A percentile compares a stretch with the other conserved stretches of the same genome.
These are phyloP conservation scores for Aspergillus transmontanensis DNA, from an alignment of 2,329 filamentous ascomycete genomes.

Conservation along the genomic window DNA sequence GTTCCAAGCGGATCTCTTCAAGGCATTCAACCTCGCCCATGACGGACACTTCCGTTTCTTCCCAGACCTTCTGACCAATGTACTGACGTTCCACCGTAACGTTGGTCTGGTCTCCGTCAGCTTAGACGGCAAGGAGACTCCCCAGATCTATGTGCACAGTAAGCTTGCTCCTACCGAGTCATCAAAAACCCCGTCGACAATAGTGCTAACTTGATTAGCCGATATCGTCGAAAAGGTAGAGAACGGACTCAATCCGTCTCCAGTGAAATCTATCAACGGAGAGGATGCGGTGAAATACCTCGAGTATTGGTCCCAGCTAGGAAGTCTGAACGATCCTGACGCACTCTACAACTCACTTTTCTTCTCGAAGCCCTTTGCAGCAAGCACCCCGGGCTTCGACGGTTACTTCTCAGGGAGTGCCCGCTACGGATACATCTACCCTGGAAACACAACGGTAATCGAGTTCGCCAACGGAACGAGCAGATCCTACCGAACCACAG, in stretches of 20 bases:
- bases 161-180: not conserved
- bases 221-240: not conserved
- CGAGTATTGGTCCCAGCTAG: not conserved
- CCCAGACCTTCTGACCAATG: not conserved
- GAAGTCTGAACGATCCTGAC: not conserved
- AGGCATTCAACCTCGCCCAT: not conserved
- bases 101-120: constrained; percentile 1
- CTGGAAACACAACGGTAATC: not conserved
- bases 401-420: not conserved
- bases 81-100: not conserved
- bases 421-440: not conserved
- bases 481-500: not conserved
- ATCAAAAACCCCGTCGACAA: no score
- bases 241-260: not conserved
- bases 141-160: not conserved
- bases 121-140: not conserved
- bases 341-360: not conserved
- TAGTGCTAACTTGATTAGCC: not conserved
- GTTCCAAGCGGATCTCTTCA: constrained; percentile 1
- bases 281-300: not conserved
- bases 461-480: not conserved
- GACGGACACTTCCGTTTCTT: constrained; percentile 2
- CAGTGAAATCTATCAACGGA: not conserved
- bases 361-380: constrained; percentile 3
- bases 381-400: not conserved